These are phyloP conservation scores for Cytospora leucostoma DNA, from an alignment of 2,329 filamentous ascomycete species.

Conservation along the genomic window DNA sequence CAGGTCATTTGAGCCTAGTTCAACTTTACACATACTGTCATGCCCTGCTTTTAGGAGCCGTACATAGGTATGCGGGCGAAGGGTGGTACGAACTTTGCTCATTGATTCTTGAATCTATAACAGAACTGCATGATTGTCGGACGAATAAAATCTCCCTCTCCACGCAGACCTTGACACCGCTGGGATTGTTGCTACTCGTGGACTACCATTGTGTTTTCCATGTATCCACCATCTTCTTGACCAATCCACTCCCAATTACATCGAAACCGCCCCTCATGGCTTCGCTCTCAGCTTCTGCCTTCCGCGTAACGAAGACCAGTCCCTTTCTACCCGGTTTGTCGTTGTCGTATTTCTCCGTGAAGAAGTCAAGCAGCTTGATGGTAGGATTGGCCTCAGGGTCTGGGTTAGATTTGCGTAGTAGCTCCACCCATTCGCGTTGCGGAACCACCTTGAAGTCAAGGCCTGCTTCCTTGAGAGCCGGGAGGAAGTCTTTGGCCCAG, in stretches of 20 bases:
- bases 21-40: no score
- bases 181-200: background rate
- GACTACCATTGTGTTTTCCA: conserved; percentile 32
- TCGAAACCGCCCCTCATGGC: conserved; percentile 39
- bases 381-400: conserved; percentile 53
- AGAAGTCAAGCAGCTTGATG: conserved; percentile 55
- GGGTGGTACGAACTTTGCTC: no score
- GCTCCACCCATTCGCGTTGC: conserved; percentile 47
- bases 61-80: no score
- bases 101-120: background rate
- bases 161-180: background rate
- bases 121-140: no score
- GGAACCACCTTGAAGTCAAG: conserved; percentile 47
- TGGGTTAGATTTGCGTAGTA: conserved; percentile 46
- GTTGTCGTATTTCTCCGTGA: conserved; percentile 52
- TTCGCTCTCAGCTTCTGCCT: conserved; percentile 37
- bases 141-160: background rate
- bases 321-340: conserved; percentile 41
- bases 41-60: no score
- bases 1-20: no score
- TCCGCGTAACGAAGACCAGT: conserved; percentile 42
- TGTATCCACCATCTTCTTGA: conserved; percentile 41
- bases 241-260: conserved; percentile 42
- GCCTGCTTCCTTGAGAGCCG: conserved; percentile 47
- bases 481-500: conserved; percentile 56